Evolutionary conservation across 2,329 filamentous ascomycete genomes (phyloP).

Genomic region (Beauveria caledonica): DNA sequence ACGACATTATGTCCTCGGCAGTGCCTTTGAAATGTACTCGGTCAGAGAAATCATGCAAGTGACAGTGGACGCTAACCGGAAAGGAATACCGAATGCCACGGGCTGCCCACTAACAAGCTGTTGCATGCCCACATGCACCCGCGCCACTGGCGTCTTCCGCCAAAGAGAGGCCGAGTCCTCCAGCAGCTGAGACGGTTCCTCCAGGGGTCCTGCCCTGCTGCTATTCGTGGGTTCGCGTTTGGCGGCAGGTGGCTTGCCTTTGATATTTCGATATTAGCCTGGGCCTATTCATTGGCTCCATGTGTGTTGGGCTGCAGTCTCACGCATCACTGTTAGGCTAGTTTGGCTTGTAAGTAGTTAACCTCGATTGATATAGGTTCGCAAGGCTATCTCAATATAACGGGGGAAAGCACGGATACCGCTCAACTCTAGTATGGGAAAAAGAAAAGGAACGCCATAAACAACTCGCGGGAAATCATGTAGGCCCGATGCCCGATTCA

Average conservation of each 20-base stretch:
- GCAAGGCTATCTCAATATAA: neutral
- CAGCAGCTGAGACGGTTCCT: neutral
- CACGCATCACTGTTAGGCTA: neutral
- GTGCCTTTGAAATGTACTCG: neutral
- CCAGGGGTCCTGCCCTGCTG: neutral
- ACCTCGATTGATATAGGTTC: neutral
- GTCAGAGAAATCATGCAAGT: conserved; percentile 10
- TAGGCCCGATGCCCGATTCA: neutral
- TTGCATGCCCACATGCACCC: conserved; percentile 11
- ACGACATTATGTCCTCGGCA: conserved; percentile 8
- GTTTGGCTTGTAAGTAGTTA: neutral
- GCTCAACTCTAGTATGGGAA: conserved; percentile 3
- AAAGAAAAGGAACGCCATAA: neutral
- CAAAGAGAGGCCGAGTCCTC: conserved; percentile 3
- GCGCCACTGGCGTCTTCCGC: neutral
- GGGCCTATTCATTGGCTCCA: neutral
- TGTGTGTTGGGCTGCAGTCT: neutral
- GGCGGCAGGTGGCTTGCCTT: neutral
- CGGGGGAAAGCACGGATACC: neutral
- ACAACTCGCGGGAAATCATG: neutral
- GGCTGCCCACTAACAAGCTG: conserved; percentile 10
- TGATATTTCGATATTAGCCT: neutral
- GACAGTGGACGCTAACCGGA: conserved; percentile 10
- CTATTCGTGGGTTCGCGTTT: neutral
- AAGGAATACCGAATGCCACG: conserved; percentile 10